Percentiles rank a stretch among this genome's conserved stretches.
Evolutionary conservation across 2,329 filamentous ascomycete species (phyloP).

Genomic region (Bisporella sp.): DNA sequence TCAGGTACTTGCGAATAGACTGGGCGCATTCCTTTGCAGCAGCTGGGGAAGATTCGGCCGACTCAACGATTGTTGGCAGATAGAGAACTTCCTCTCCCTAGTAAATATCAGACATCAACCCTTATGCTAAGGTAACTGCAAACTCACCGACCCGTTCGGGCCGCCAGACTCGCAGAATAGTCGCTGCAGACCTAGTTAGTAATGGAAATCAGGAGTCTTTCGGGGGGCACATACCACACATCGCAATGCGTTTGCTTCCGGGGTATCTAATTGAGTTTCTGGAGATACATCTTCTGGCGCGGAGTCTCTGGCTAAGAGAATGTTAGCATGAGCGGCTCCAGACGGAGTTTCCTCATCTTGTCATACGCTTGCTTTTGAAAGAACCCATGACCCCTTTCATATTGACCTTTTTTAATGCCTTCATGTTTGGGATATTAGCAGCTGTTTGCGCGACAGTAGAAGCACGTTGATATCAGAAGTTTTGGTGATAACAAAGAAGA

Average conservation of each 20-base stretch:
- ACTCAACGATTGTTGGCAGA: slow-evolving; percentile 88
- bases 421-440: slow-evolving; percentile 15
- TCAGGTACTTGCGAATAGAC: slow-evolving; percentile 75
- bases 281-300: slow-evolving; percentile 10
- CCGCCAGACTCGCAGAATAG: slow-evolving; percentile 74
- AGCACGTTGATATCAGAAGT: too few species aligned
- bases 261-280: slow-evolving; percentile 43
- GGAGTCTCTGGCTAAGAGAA: slow-evolving; percentile 8
- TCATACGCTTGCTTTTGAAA: slow-evolving; percentile 23
- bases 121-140: not conserved
- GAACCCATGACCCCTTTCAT: slow-evolving; percentile 27
- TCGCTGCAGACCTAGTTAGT: slow-evolving; percentile 41
- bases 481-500: too few species aligned
- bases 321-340: not conserved
- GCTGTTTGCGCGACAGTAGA: too few species aligned
- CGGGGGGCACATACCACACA: slow-evolving; percentile 51
- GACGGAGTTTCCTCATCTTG: not conserved
- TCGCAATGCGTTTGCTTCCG: slow-evolving; percentile 58
- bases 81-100: slow-evolving; percentile 86
- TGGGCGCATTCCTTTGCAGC: slow-evolving; percentile 78
- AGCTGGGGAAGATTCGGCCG: slow-evolving; percentile 82
- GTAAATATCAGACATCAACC: slow-evolving; percentile 6
- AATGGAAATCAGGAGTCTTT: too few species aligned
- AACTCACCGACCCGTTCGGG: slow-evolving; percentile 46
- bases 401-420: slow-evolving; percentile 28